A percentile compares a stretch with the other conserved stretches of the same genome.
Conservation (phyloP, 140 eudicot genomes). For the Cichorium intybus region DNA sequence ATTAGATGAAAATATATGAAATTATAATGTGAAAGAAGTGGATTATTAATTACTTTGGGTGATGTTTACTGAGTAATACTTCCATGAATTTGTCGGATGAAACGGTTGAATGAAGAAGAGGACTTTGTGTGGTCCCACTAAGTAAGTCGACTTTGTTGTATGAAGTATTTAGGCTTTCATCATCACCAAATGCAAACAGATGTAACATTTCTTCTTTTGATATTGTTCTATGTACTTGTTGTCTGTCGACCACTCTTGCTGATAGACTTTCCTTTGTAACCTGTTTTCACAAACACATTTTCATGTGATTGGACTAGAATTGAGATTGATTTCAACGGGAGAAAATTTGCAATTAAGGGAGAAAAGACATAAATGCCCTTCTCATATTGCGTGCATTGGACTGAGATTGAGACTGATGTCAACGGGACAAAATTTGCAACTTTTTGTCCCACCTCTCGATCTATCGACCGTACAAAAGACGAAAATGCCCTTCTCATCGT, state of each 20-base stretch:
- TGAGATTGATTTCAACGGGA: background rate
- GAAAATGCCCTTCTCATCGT: background rate
- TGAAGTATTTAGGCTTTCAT: conserved; percentile 48
- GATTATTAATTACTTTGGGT: conserved; percentile 83
- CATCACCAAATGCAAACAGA: conserved; percentile 89
- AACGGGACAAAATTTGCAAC: background rate
- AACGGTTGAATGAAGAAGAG: conserved; percentile 46
- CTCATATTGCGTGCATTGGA: background rate
- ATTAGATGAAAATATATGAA: no score
- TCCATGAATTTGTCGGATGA: conserved; percentile 76
- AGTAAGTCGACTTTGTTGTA: conserved; percentile 36
- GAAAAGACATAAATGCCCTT: no score
- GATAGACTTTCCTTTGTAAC: conserved; percentile 95
- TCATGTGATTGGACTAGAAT: background rate
- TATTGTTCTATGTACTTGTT: conserved; percentile 92
- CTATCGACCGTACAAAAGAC: background rate
- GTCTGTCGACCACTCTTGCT: conserved; percentile 97
- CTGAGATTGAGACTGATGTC: background rate
- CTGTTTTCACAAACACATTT: conserved; percentile 24
- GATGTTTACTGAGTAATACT: conserved; percentile 58
- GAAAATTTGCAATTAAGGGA: background rate
- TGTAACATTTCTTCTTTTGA: conserved; percentile 96
- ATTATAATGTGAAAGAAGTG: no score
- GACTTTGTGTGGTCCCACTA: conserved; percentile 24
- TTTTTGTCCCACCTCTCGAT: background rate